Base-by-base conservation (phyloP, 2,329 filamentous ascomycete genomes). In the Aspergillus candidus region DNA sequence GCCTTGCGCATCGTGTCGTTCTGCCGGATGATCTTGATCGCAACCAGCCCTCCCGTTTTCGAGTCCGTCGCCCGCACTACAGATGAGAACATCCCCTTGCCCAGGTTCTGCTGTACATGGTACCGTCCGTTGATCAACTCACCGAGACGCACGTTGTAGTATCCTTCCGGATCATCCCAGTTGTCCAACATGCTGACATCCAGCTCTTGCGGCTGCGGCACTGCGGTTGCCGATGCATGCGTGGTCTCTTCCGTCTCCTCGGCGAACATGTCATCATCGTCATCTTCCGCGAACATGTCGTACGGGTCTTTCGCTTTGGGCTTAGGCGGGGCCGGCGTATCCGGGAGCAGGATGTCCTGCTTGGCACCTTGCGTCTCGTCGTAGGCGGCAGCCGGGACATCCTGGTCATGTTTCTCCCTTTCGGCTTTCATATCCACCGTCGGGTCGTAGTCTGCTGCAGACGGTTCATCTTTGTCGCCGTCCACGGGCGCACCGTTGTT, bases 11-110 rank as follows among this genome's bases (percentile, higher is more conserved):
- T 84, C 11, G 88, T 86, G 60, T 95, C 90, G 59, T 98, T 97
- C 67, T 94, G 94, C 51, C 93, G 86, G 68, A 97, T 94, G 57
- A 98, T 93, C 71, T 98, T 98, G 75, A 98, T 86, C 17, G 93
- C 93, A 29, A 97, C 90, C n/a, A 86, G 66, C 55, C 80, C 79
- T 58, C 83, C 83, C 46, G 78, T 86, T 38, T 80, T 81, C 15
- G 84, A 78, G 66, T 96, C 90, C 50, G 80, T 77, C 15, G 93
- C 93, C 52, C 88, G 83, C 41, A 93, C 88, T n/a, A 98, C 93
- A 7, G 88, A 89, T 0, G 93, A 94, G 65, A 96, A 98, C 78
- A 96, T 95, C 57, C 93, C 93, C 67, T 88, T 89, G 51, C 93
- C 93, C 15, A 98, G 76, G 41, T 84, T 84, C 46, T 90, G 82